Base-by-base conservation (phyloP, 208 protist genomes). In the Endotrypanum monterogeii region DNA sequence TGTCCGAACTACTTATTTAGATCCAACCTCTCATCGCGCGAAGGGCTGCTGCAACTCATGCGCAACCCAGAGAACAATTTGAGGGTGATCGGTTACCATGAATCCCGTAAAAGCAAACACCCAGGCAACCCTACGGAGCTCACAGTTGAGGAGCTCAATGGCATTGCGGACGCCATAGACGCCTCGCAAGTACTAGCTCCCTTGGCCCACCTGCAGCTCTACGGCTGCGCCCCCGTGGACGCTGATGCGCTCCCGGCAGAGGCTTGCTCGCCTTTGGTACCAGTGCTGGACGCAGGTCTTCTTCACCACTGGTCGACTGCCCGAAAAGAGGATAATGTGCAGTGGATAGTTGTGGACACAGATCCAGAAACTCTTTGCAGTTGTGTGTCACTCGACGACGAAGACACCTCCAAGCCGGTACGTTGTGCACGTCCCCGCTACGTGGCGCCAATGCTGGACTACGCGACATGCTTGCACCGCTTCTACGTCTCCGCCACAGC, bases 401-500 rank as follows among this genome's bases (percentile, higher is more conserved):
- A 52, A 23, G 30, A 52, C 25, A 46, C 66, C 50, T 18, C 30
- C 54, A 28, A n/a, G 62, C 51, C 46, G 67, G 8, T 30, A 16
- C 44, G 54, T 35, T 5, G n/a, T 0, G 35, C 61, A 30, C 16
- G 23, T 48, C 62, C 55, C 30, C 76, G 39, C 0, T 50, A 28
- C 18, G 73, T 65, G 65, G 57, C 63, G 11, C 89, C 90, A 48
- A 32, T 70, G n/a, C 30, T 89, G 20, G 55, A 55, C 54, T 67
- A 88, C 18, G 76, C 65, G 12, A 74, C 80, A 28, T 91, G 88
- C 63, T 39, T 90, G 20, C 74, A 81, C 37, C 78, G 82, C 71
- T 95, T 95, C 62, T 95, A 91, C 76, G 84, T 74, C 25, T 85
- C 89, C 35, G 88, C 79, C 14, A 94, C 91, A 25, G 91, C 91